Base-by-base conservation (phyloP, 352 stramenopile genomes). In the Globisporangium apiculatum region DNA sequence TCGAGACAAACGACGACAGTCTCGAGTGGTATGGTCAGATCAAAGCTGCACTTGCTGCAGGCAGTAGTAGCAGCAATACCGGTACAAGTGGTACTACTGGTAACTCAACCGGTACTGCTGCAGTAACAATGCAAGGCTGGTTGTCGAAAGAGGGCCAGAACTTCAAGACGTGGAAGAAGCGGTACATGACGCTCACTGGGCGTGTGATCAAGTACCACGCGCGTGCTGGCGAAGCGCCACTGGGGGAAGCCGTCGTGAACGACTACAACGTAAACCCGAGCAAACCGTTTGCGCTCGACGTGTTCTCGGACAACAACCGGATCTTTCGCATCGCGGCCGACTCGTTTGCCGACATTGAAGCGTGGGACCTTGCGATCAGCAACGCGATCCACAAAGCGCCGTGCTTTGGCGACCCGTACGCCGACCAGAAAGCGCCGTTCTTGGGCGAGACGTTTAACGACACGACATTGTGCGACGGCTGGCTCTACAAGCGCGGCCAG, bases 111-210 rank as follows among this genome's bases (percentile, higher is more conserved):
- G 11, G 11, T 8, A 5, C 40, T 12, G 40, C 40, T 43, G 40
- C 40, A 12, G 64, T 83, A 11, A 60, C 62, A 6, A 89, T 88
- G 76, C 66, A 87, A 58, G 84, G 84, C 17, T 94, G 82, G 82
- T 62, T 94, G 2, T 66, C 72, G 31, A 94, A 94, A 50, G 82
- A 94, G 65, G 84, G 84, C 8, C 81, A 91, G 61, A 91, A 91
- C 58, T 91, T 94, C 64, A 92, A 94, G 78, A 91, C 75, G 17
- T 94, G 84, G 84, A 94, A 94, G 57, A 69, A 74, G 38, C 78
- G 84, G 37, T 92, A 87, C 65, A 89, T 94, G 72, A 87, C 76
- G 51, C 66, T 94, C 7, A 67, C 48, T 0, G 84, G 75, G 4
- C 67, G 62, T 41, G 53, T 73, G 14, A 75, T 94, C 53, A 79